Base-by-base conservation (phyloP, 2,329 filamentous ascomycete species). In the Clonostachys chloroleuca region DNA sequence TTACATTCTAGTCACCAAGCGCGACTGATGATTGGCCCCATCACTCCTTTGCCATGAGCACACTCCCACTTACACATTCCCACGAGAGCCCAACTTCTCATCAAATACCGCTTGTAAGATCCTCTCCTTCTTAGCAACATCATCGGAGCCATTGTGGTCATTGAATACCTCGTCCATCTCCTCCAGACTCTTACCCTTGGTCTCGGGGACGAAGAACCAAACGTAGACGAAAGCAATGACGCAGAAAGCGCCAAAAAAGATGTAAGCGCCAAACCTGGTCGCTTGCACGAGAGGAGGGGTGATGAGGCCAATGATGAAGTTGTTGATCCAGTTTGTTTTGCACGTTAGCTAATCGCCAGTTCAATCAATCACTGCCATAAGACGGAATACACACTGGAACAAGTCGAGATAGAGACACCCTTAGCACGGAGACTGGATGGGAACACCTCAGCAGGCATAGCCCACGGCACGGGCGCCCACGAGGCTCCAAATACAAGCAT, bases 351-450 rank as follows among this genome's bases (percentile, higher is more conserved):
- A 30, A 30, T 30, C 24, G 9, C 24, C 24, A 8, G 24, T 24
- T 24, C 24, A 4, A 9, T 30, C 24, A 30, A 30, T 30, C 24
- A 30, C 24, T 30, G 24, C 3, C 24, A 30, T 10, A 3, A 30
- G 9, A 30, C 9, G 24, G 9, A 30, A 30, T 30, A 30, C 24
- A 3, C 24, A 59, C 58, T 84, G 2, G 74, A 75, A 50, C 73
- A 78, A 0, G 79, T 82, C 0, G 75, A 75, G 12, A 84, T 65
- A 0, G 81, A 78, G 4, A 83, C 78, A 24, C 83, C 83, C 58
- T 87, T 86, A 2, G 82, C 80, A 10, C 83, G 70, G 1, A 84
- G 67, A 3, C 75, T 78, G 1, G 73, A 74, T 0, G 83, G 78
- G 57, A 85, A 87, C 10, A 86, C 78, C 55, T 87, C 83, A 6